Conservation (phyloP, 2,329 filamentous ascomycete genomes). For the Fusarium devonianum region DNA sequence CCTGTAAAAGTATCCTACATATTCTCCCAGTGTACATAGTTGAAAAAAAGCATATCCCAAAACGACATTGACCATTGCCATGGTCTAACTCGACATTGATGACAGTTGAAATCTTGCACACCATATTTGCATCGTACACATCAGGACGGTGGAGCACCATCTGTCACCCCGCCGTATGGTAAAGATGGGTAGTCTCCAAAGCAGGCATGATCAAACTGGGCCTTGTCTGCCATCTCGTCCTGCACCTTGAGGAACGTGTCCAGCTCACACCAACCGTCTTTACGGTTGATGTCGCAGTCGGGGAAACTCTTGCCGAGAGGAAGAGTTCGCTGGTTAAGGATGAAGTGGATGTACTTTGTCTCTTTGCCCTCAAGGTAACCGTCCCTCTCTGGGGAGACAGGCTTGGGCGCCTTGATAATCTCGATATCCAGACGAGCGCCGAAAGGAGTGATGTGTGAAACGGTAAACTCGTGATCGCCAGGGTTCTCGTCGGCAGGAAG, state of each 20-base stretch:
- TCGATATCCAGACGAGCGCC: conserved; percentile 77
- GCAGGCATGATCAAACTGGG: conserved; percentile 71
- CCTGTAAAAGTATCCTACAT: too few relatives aligned
- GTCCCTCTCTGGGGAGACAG: conserved; percentile 63
- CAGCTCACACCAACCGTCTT: conserved; percentile 81
- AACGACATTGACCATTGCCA: too few relatives aligned
- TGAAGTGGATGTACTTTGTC: conserved; percentile 76
- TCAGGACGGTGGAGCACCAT: conserved; percentile 46
- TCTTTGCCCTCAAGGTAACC: conserved; percentile 60
- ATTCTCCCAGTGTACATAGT: neutral
- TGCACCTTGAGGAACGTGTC: conserved; percentile 70
- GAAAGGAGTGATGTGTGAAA: conserved; percentile 74
- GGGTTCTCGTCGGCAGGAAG: conserved; percentile 64
- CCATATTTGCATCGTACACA: neutral
- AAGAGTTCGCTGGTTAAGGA: conserved; percentile 76
- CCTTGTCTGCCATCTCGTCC: conserved; percentile 62
- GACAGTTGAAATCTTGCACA: conserved; percentile 7
- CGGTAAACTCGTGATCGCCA: conserved; percentile 67
- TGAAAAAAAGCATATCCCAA: too few relatives aligned
- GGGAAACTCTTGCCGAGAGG: conserved; percentile 72
- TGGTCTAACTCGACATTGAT: neutral
- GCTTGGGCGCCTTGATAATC: conserved; percentile 71
- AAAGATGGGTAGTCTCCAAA: conserved; percentile 58
- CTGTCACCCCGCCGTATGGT: conserved; percentile 50
- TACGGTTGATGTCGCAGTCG: conserved; percentile 66